These are phyloP conservation scores for Vanrija pseudolonga DNA, from an alignment of 1,284 basidiomycete genomes.

Conservation along the genomic window DNA sequence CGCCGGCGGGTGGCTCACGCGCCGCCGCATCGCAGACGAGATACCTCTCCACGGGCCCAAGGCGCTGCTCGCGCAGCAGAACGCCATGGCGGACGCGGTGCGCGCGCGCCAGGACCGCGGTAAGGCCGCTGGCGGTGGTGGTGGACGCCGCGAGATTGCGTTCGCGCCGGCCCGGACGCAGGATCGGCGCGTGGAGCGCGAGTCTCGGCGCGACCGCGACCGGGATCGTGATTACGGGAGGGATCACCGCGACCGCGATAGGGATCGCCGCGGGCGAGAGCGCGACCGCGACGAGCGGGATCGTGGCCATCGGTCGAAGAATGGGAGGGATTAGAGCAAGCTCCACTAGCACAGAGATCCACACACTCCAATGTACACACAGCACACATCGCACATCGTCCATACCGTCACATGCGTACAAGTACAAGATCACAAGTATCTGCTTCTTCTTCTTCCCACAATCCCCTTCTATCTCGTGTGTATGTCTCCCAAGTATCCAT, in stretches of 20 bases:
- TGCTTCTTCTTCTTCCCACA: too few species aligned
- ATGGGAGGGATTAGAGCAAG: too few species aligned
- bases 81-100: constrained; percentile 59
- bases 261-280: not conserved
- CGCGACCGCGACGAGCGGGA: not conserved
- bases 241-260: not conserved
- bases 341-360: too few species aligned
- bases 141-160: constrained; percentile 57
- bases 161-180: constrained; percentile 48
- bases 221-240: constrained; percentile 19
- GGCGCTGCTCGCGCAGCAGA: constrained; percentile 54
- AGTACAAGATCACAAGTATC: too few species aligned
- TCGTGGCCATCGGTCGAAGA: not conserved
- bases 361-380: too few species aligned
- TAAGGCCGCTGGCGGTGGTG: constrained; percentile 37
- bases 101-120: constrained; percentile 54
- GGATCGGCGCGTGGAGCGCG: constrained; percentile 4
- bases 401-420: too few species aligned
- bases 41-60: constrained; percentile 28
- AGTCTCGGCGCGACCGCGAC: constrained; percentile 10
- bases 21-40: constrained; percentile 23
- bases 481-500: not conserved
- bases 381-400: too few species aligned
- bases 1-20: constrained; percentile 37
- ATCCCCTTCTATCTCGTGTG: not conserved